A percentile compares a stretch with the other conserved stretches of the same genome.
Evolutionary conservation across 169 alveolate genomes (phyloP).

Genomic region (Babesia bigemina): DNA sequence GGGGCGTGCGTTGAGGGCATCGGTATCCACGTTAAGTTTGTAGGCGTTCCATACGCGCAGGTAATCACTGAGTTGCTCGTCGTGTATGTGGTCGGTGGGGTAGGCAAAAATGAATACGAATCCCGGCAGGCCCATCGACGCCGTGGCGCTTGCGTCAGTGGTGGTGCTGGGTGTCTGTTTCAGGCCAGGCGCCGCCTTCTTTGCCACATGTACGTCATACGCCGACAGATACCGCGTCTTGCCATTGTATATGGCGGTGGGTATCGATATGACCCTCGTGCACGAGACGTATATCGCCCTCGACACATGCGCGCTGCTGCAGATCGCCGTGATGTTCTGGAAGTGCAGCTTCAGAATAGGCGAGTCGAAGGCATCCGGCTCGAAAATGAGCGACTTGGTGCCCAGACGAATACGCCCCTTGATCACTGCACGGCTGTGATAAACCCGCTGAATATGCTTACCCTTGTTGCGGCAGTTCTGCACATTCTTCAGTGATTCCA

Average conservation of each 20-base stretch:
- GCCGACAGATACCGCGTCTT: constrained; percentile 76
- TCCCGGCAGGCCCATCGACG: constrained; percentile 41
- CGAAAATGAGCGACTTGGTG: constrained; percentile 80
- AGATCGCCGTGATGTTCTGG: constrained; percentile 42
- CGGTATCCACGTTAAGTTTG: constrained; percentile 30
- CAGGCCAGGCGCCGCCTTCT: constrained; percentile 17
- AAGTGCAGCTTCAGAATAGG: constrained; percentile 75
- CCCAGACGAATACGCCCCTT: constrained; percentile 84
- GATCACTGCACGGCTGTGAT: not conserved
- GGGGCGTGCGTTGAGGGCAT: constrained; percentile 13
- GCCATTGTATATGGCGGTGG: constrained; percentile 70
- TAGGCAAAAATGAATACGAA: constrained; percentile 49
- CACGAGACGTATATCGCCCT: constrained; percentile 65
- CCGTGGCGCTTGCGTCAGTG: not conserved
- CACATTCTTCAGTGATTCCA: constrained; percentile 34
- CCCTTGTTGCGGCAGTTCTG: constrained; percentile 35
- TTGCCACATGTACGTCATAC: constrained; percentile 44
- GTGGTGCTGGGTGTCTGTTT: not conserved
- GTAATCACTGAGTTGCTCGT: constrained; percentile 40
- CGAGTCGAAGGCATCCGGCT: constrained; percentile 76
- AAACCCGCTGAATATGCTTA: not conserved
- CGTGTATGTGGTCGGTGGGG: constrained; percentile 49
- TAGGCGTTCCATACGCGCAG: constrained; percentile 30
- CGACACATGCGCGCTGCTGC: constrained; percentile 44
- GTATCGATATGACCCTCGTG: constrained; percentile 68